Evolutionary conservation across 345 rosid species (phyloP).

Genomic region (Salix caprea): DNA sequence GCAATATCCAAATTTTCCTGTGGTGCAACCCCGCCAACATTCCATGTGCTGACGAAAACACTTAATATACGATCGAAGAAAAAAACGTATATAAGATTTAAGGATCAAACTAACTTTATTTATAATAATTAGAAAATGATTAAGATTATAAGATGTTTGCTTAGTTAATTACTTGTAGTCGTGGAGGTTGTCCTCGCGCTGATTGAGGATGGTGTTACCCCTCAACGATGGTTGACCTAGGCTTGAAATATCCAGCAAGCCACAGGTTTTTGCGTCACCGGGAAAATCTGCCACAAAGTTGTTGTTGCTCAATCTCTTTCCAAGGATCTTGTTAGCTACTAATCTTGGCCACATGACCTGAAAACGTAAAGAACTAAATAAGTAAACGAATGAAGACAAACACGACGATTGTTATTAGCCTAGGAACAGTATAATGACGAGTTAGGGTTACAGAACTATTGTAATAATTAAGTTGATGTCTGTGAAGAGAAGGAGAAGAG

Average conservation of each 20-base stretch:
- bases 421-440: not conserved
- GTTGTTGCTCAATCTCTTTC: slow-evolving; percentile 59
- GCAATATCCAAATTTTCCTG: slow-evolving; percentile 54
- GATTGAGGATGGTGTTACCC: slow-evolving; percentile 31
- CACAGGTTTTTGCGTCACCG: slow-evolving; percentile 16
- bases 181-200: slow-evolving; percentile 30
- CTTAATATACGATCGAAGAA: slow-evolving; percentile 18
- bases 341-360: slow-evolving; percentile 80
- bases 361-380: not conserved
- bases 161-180: slow-evolving; percentile 45
- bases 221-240: slow-evolving; percentile 26
- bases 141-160: not conserved
- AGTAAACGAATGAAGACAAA: not conserved
- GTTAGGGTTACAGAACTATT: not conserved
- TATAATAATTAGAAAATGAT: not conserved
- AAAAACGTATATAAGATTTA: not conserved
- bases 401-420: not conserved
- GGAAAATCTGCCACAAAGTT: slow-evolving; percentile 79
- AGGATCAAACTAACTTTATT: not conserved
- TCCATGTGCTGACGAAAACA: slow-evolving; percentile 80
- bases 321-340: slow-evolving; percentile 62
- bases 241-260: slow-evolving; percentile 26
- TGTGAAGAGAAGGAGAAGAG: not conserved
- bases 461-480: not conserved
- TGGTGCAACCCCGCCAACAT: slow-evolving; percentile 79